Evolutionary conservation across 768 basidiomycete species (phyloP), one percentile per base, ranked within the genome.

Genomic region (Xanthoconium purpureum): DNA sequence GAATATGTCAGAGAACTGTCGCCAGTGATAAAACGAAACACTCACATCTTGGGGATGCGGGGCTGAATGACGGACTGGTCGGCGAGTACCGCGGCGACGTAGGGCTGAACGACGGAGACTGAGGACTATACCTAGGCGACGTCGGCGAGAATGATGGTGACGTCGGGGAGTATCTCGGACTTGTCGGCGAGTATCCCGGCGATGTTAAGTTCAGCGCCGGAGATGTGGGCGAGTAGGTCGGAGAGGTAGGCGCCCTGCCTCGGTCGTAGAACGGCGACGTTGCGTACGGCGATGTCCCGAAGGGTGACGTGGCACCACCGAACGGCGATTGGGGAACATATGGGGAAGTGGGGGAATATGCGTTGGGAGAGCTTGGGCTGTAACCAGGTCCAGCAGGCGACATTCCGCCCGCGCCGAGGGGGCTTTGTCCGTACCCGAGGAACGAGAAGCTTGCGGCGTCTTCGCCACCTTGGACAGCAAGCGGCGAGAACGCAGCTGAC

Each of bases 401-500:
- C 90, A 91, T 91, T 10, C 84, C 86, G 42, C 89, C 91, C 11
- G 89, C 85, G 36, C 89, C 84, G 59, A 87, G 77, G 0, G 94
- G 94, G 62, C 91, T 94, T 71, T 88, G 89, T n/a, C 89, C 88
- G 63, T 87, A 94, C 1, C 82, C 81, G n/a, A 80, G 76, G 63
- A 88, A 85, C 40, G 78, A 80, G 79, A 90, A 94, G 58, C 79
- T 85, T 9, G 87, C 80, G 0, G 85, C 80, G 59, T 93, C 93
- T 63, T 97, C 95, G 52, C 89, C 89, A 40, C 84, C 88, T 59
- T 87, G 91, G 58, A 87, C 85, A 29, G 91, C 91, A 36, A 98
- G 82, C 0, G 95, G 96, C n/a, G 95, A 97, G 80, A 98, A 98
- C 0, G 92, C 85, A 6, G 94, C 90, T 4, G 88, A 81, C 54